Percentiles rank a stretch among this genome's conserved stretches.
phyloP scores from a whole-genome alignment of 2,329 filamentous ascomycete genomes.

The Trichoderma asperellum region DNA sequence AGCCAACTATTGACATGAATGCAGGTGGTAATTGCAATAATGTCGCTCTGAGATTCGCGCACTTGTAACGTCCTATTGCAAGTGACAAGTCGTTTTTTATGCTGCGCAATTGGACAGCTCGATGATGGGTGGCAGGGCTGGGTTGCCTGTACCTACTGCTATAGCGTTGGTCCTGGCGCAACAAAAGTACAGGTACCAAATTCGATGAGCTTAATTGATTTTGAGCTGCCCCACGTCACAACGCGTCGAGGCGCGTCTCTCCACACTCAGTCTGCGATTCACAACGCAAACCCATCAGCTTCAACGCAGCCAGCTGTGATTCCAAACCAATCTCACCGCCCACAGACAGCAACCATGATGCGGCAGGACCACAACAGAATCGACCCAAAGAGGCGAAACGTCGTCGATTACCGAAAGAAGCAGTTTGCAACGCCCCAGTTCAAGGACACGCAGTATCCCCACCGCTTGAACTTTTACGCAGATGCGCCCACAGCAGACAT shows the following conservation, averaged over 20 bases:
- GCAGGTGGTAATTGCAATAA: background rate
- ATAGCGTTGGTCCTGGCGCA: background rate
- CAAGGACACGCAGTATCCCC: conserved; percentile 77
- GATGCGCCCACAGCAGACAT: conserved; percentile 90
- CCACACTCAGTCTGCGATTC: conserved; percentile 14
- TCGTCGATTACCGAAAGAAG: conserved; percentile 78
- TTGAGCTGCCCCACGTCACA: conserved; percentile 32
- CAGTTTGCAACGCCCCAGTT: conserved; percentile 81
- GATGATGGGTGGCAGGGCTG: background rate
- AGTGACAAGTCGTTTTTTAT: background rate
- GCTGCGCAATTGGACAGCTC: background rate
- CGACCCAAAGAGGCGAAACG: conserved; percentile 73
- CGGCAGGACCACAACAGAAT: conserved; percentile 57
- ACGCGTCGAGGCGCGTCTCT: conserved; percentile 45
- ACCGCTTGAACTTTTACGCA: conserved; percentile 90
- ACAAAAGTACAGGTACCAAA: background rate
- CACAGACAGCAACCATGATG: conserved; percentile 47
- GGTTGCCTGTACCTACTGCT: background rate
- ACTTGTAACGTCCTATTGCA: background rate
- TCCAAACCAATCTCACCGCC: background rate
- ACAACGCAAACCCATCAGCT: background rate
- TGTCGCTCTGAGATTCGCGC: background rate
- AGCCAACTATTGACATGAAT: background rate
- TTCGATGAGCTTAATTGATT: conserved; percentile 34
- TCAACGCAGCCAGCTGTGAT: background rate